A percentile compares a stretch with the other conserved stretches of the same genome.
Evolutionary conservation across 495 filamentous ascomycete genomes (phyloP).

Genomic region (Lichina pygmaea): DNA sequence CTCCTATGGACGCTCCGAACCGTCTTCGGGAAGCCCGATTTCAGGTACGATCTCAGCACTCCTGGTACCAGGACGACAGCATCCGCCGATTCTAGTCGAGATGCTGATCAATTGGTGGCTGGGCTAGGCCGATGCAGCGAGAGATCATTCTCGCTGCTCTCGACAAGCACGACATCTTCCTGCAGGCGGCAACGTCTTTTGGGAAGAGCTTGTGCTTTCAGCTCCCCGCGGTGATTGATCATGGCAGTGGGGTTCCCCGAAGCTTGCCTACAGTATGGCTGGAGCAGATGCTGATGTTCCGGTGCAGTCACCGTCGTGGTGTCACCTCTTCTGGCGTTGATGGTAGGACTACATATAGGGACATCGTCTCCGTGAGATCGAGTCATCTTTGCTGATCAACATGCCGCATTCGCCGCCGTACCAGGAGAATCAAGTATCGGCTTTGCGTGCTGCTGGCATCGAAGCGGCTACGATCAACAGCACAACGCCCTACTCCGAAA

Average conservation of each 20-base stretch:
- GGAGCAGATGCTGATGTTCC: background rate
- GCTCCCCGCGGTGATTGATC: slow-evolving; percentile 63
- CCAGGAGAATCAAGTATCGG: slow-evolving; percentile 74
- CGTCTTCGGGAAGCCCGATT: slow-evolving; percentile 51
- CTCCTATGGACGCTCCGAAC: slow-evolving; percentile 63
- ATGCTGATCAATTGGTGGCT: no score
- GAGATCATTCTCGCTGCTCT: slow-evolving; percentile 67
- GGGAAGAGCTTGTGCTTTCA: slow-evolving; percentile 92
- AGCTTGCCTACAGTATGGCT: background rate
- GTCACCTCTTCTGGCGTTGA: slow-evolving; percentile 69
- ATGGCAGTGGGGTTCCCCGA: slow-evolving; percentile 33
- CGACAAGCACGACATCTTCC: slow-evolving; percentile 70
- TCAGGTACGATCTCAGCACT: slow-evolving; percentile 24
- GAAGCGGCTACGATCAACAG: slow-evolving; percentile 71
- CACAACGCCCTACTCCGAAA: slow-evolving; percentile 34
- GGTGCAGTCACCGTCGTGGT: slow-evolving; percentile 62
- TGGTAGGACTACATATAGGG: slow-evolving; percentile 22
- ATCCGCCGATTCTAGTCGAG: no score
- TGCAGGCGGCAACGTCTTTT: slow-evolving; percentile 90
- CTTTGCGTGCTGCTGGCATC: slow-evolving; percentile 44
- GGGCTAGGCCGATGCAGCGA: slow-evolving; percentile 45
- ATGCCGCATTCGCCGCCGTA: background rate
- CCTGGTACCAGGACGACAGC: background rate
- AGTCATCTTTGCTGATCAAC: background rate
- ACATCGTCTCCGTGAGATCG: no score